A percentile compares a stretch with the other conserved stretches of the same genome.
These are phyloP conservation scores for Platanthera guangdongensis DNA, from an alignment of 106 monocot species.

Conservation along the genomic window DNA sequence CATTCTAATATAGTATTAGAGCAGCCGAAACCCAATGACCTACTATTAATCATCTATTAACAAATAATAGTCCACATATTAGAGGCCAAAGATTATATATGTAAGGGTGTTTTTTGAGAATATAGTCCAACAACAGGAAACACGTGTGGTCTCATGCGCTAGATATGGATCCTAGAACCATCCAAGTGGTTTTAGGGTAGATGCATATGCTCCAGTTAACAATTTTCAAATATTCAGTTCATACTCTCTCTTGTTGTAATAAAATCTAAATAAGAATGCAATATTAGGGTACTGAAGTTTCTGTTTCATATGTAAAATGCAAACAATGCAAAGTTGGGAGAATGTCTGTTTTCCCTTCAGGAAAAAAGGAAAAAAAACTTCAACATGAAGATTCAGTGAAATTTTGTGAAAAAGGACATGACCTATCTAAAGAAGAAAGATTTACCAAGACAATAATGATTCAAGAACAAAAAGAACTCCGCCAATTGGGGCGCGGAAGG, in stretches of 20 bases:
- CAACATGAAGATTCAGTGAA: neutral
- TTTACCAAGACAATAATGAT: constrained; percentile 59
- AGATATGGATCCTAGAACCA: too few species aligned
- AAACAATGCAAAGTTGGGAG: neutral
- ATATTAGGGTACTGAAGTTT: neutral
- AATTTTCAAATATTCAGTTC: neutral
- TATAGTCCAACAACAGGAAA: too few species aligned
- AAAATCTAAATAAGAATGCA: neutral
- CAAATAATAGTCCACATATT: too few species aligned
- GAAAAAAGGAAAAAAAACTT: neutral
- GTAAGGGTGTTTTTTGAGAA: too few species aligned
- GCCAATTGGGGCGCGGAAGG: constrained; percentile 75
- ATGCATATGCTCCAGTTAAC: too few species aligned
- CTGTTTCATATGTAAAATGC: neutral
- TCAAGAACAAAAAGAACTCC: constrained; percentile 81
- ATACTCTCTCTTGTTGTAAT: neutral
- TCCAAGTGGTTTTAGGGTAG: too few species aligned
- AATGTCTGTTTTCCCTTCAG: neutral
- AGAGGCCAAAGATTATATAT: too few species aligned
- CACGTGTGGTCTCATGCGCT: too few species aligned
- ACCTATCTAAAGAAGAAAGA: neutral
- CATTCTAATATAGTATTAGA: too few species aligned
- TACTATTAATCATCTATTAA: too few species aligned
- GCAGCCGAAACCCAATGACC: too few species aligned
- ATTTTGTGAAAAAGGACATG: neutral